These are phyloP conservation scores for Calonectria pseudoreteaudii DNA, from an alignment of 2,329 filamentous ascomycete species.

Conservation along the genomic window DNA sequence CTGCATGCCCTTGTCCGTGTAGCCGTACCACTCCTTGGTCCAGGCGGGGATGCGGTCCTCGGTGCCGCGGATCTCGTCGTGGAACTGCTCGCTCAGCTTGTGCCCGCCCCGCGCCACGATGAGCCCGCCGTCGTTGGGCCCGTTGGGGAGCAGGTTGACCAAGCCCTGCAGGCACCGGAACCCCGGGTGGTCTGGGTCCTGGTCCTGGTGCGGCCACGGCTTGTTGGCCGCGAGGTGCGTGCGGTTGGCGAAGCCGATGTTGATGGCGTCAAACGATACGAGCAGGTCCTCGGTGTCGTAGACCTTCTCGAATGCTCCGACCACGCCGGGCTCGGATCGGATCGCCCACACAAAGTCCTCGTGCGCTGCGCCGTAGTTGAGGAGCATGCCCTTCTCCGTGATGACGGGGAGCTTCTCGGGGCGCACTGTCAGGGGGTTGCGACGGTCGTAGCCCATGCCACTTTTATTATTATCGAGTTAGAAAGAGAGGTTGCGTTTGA, in stretches of 20 bases:
- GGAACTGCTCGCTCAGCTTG: constrained; percentile 46
- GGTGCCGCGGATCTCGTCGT: constrained; percentile 46
- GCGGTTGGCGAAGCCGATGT: constrained; percentile 56
- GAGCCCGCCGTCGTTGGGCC: constrained; percentile 49
- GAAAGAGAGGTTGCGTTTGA: not conserved
- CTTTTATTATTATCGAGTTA: constrained; percentile 16
- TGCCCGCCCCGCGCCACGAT: constrained; percentile 45
- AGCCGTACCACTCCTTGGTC: constrained; percentile 48
- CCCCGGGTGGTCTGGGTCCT: constrained; percentile 46
- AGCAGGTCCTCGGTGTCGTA: constrained; percentile 59
- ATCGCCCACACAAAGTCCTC: constrained; percentile 62
- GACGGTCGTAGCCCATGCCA: constrained; percentile 34
- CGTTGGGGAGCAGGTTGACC: constrained; percentile 55
- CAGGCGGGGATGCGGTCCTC: constrained; percentile 53
- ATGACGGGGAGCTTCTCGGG: constrained; percentile 40
- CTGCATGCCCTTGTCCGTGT: constrained; percentile 50
- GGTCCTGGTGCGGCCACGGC: constrained; percentile 39
- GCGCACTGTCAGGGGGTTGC: constrained; percentile 30
- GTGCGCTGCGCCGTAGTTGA: constrained; percentile 59
- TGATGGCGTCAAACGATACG: constrained; percentile 57
- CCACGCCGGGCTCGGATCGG: constrained; percentile 58
- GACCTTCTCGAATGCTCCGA: constrained; percentile 58
- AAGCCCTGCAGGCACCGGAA: constrained; percentile 65
- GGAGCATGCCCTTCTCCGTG: constrained; percentile 59
- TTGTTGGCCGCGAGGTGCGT: constrained; percentile 43